Evolutionary conservation across 2,329 filamentous ascomycete genomes (phyloP).

Genomic region (Dryadomyces quercus-mongolicae): DNA sequence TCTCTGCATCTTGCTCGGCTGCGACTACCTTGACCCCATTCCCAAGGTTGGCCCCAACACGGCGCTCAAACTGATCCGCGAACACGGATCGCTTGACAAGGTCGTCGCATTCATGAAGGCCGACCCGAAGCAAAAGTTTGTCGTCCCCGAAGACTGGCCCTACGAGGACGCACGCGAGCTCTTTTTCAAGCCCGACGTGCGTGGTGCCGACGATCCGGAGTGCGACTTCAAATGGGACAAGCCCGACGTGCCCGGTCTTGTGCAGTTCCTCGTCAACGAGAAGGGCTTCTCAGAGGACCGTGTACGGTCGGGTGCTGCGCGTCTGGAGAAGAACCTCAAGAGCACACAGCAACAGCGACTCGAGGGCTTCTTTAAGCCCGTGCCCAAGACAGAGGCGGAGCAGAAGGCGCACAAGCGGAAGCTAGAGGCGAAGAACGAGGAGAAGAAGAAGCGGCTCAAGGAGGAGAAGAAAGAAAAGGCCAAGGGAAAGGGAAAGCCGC

Average conservation of each 20-base stretch:
- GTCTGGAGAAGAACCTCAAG: slow-evolving; percentile 84
- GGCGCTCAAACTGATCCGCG: slow-evolving; percentile 85
- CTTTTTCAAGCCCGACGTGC: slow-evolving; percentile 86
- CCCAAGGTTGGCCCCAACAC: slow-evolving; percentile 89
- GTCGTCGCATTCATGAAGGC: slow-evolving; percentile 71
- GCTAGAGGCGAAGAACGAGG: slow-evolving; percentile 80
- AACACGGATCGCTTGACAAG: slow-evolving; percentile 77
- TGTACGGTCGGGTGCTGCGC: slow-evolving; percentile 64
- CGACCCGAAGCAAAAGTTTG: slow-evolving; percentile 67
- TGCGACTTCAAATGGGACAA: slow-evolving; percentile 98
- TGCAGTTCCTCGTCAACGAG: slow-evolving; percentile 81
- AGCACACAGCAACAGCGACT: slow-evolving; percentile 79
- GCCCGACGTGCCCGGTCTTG: slow-evolving; percentile 78
- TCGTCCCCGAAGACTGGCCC: slow-evolving; percentile 92
- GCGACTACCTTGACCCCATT: slow-evolving; percentile 93
- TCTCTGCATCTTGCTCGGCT: slow-evolving; percentile 92
- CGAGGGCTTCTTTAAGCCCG: slow-evolving; percentile 92
- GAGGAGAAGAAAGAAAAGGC: slow-evolving; percentile 93
- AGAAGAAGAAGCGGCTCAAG: slow-evolving; percentile 93
- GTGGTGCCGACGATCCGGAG: slow-evolving; percentile 65
- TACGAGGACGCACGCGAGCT: slow-evolving; percentile 83
- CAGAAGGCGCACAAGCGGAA: slow-evolving; percentile 82
- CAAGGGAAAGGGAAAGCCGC: slow-evolving; percentile 75
- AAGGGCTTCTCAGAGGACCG: slow-evolving; percentile 97
- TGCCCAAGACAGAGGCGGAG: slow-evolving; percentile 79